phyloP scores from a whole-genome alignment of 2,329 filamentous ascomycete genomes.

The Nemania abortiva region DNA sequence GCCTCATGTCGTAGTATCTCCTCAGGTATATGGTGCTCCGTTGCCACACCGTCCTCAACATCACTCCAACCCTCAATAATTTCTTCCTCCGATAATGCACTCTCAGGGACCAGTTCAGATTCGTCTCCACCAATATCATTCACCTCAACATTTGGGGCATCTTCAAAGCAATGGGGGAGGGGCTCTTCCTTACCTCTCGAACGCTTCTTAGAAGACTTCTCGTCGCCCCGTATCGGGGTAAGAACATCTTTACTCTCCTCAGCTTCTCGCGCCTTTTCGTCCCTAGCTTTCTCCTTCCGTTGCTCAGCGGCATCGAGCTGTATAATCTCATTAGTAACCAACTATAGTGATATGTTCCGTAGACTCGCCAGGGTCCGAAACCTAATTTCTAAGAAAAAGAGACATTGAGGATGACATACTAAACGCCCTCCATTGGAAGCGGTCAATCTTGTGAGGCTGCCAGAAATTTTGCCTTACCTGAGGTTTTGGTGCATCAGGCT shows the following conservation, averaged over 20 bases:
- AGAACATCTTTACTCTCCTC: conserved; percentile 57
- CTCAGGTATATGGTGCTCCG: not conserved
- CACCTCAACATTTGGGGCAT: conserved; percentile 54
- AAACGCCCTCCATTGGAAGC: conserved; percentile 42
- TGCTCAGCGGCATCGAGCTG: conserved; percentile 41
- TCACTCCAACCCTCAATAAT: conserved; percentile 9
- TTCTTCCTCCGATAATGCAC: conserved; percentile 27
- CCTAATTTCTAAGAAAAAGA: conserved; percentile 34
- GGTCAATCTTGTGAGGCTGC: conserved; percentile 42
- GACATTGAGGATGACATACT: conserved; percentile 42
- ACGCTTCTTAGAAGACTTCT: conserved; percentile 47
- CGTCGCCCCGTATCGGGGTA: conserved; percentile 55
- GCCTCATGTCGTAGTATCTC: conserved; percentile 1
- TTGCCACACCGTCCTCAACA: conserved; percentile 13
- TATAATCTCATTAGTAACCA: conserved; percentile 22
- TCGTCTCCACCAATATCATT: conserved; percentile 45
- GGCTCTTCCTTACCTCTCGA: conserved; percentile 61
- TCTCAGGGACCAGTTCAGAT: conserved; percentile 43
- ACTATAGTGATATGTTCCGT: conserved; percentile 1
- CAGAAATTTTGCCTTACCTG: conserved; percentile 45
- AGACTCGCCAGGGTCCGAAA: conserved; percentile 30
- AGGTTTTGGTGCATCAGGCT: conserved; percentile 38
- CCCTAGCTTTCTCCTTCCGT: conserved; percentile 13
- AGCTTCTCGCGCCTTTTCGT: conserved; percentile 33
- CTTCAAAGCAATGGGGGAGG: conserved; percentile 45